Percentiles rank a stretch among this genome's conserved stretches.
phyloP scores from a whole-genome alignment of 441 rosid species.

The Erodium texanum region DNA sequence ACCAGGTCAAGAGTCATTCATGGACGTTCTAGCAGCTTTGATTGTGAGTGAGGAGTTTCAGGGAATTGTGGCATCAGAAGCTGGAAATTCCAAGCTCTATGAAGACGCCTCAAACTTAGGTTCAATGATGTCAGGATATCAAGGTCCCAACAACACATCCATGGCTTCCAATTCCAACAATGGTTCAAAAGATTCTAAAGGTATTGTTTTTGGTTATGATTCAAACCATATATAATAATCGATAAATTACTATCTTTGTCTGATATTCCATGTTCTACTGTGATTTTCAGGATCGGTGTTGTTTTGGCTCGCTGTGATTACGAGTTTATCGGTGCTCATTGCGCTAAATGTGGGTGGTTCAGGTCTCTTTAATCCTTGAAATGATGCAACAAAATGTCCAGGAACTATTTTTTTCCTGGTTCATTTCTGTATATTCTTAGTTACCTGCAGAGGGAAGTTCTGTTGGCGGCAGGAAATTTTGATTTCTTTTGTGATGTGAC shows the following conservation, averaged over 20 bases:
- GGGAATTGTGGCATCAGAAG: constrained; percentile 87
- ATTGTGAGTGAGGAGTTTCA: constrained; percentile 91
- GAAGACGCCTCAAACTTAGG: constrained; percentile 34
- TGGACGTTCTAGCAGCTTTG: constrained; percentile 88
- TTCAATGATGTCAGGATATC: constrained; percentile 27
- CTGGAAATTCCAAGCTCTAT: constrained; percentile 39
- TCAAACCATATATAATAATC: no score
- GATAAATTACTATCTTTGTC: no score
- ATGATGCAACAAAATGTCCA: background rate
- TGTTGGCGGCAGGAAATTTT: constrained; percentile 5
- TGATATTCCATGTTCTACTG: no score
- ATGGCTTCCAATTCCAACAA: constrained; percentile 24
- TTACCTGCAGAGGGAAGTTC: background rate
- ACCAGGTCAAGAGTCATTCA: constrained; percentile 68
- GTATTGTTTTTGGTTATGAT: constrained; percentile 4
- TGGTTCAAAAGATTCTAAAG: constrained; percentile 30
- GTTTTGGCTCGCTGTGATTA: constrained; percentile 57
- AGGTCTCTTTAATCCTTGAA: constrained; percentile 79
- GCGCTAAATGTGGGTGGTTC: constrained; percentile 61
- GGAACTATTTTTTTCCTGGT: constrained; percentile 3
- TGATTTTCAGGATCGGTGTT: constrained; percentile 54
- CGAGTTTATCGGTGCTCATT: constrained; percentile 57
- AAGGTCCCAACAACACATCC: constrained; percentile 24
- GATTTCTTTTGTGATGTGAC: background rate
- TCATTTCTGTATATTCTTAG: background rate